Base-by-base conservation (phyloP, 192 early-diverging fungal genomes). In the Gaertneriomyces semiglobifer region DNA sequence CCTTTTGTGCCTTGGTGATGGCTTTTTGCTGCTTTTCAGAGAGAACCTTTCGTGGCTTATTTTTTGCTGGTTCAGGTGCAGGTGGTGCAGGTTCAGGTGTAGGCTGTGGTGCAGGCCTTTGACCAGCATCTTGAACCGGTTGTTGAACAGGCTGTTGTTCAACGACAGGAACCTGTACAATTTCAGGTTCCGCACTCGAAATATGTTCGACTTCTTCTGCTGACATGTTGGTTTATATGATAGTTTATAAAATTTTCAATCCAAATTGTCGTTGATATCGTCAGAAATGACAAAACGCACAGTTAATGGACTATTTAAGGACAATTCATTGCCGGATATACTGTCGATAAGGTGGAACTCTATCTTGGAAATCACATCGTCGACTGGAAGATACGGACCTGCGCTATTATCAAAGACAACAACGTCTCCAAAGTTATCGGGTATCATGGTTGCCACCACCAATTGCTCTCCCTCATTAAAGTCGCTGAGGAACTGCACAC, bases 371-470 rank as follows among this genome's bases (percentile, higher is more conserved):
- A 56, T 9, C 55, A 11, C 8, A 48, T 48, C 47, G 10, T 56
- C 19, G 55, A 14, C 55, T 14, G n/a, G 8, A 11, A 14, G 41
- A 42, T 44, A 38, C 9, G 6, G 10, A 42, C 33, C 41, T 11
- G 38, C 44, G 6, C 7, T 7, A 19, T 44, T 60, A 11, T 19
- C 10, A 43, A 46, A 68, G n/a, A 47, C 52, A 7, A 68, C 40
- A n/a, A 68, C 66, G 41, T 68, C 66, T 18, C 25, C 25, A 41
- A 60, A 45, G 7, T 8, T 14, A 52, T 68, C 66, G 3, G 66
- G 66, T 9, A 42, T 60, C 19, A 68, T 68, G 56, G 12, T 18
- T 8, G 55, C 55, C 9, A 56, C 8, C 9, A 56, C 19, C 8
- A 8, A 12, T 9, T 19, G 14, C 10, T 8, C 19, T 19, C 9